Evolutionary conservation across 768 basidiomycete genomes (phyloP), one percentile per base, ranked within the genome.

Genomic region (Hypholoma sublateritium): DNA sequence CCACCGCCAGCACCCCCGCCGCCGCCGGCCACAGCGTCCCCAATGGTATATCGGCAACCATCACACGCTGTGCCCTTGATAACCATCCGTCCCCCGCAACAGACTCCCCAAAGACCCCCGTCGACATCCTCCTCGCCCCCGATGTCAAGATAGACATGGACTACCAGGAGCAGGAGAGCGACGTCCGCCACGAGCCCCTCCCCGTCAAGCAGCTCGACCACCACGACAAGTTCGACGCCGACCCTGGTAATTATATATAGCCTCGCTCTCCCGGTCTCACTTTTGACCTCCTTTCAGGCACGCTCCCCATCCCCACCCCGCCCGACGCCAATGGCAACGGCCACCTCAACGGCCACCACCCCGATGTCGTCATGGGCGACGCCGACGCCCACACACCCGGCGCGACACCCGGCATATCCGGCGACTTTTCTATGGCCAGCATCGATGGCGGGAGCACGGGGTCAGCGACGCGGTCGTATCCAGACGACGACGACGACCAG

Each of bases 71-170:
- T 66, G 59, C 68, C 62, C 56, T 65, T 44, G 65, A 69, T 67
- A 65, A 67, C 69, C 69, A 62, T 58, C 63, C 71, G 59, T 72
- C 75, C 39, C 79, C 76, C 66, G 71, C 65, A 58, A 77, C 70
- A 60, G 83, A 83, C 67, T 85, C 84, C 35, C 83, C 84, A 21
- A 73, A 81, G 55, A 86, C 84, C n/a, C 85, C 85, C 58, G 76
- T 86, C 67, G 82, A 83, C 62, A 74, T 73, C 56, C 61, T 68
- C 48, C 72, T 74, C 50, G 73, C 73, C 53, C 75, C 80, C 43
- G 80, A 83, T 70, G 78, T 82, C 61, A 87, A 85, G 76, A 84
- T 87, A 64, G 80, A 84, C 68, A 77, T 82, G 60, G 83, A 86
- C 75, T 78, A 74, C 60, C 76, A 78, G 62, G 81, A 85, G 64